These are phyloP conservation scores for Phytophthora agathidicida DNA, from an alignment of 352 stramenopile genomes.

Conservation along the genomic window DNA sequence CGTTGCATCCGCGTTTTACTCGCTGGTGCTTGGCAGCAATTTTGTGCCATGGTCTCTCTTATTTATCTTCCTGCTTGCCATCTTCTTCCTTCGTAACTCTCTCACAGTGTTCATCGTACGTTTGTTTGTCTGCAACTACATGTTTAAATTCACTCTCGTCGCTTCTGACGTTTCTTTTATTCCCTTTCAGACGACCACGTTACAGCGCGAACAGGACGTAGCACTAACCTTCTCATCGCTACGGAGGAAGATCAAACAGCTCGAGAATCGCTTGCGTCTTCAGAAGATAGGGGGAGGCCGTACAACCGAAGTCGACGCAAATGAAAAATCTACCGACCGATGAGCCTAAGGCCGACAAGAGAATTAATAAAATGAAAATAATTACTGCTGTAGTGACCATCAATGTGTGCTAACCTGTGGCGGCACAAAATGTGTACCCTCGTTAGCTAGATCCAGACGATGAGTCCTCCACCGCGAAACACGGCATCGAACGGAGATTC, in stretches of 20 bases:
- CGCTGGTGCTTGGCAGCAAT: slow-evolving; percentile 41
- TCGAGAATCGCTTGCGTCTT: slow-evolving; percentile 62
- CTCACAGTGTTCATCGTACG: slow-evolving; percentile 54
- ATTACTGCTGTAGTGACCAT: too few species aligned
- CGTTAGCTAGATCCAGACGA: slow-evolving; percentile 25
- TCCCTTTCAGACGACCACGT: slow-evolving; percentile 43
- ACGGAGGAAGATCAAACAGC: slow-evolving; percentile 66
- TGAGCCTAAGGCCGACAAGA: too few species aligned
- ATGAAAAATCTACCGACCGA: slow-evolving; percentile 5
- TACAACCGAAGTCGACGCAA: slow-evolving; percentile 3
- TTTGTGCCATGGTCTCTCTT: slow-evolving; percentile 49
- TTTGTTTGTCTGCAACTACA: neutral
- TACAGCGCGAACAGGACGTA: slow-evolving; percentile 55
- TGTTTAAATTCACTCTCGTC: too few species aligned
- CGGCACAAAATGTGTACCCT: slow-evolving; percentile 2
- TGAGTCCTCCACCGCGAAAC: slow-evolving; percentile 44
- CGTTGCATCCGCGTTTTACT: slow-evolving; percentile 41
- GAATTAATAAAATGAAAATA: neutral
- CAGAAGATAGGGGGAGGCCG: slow-evolving; percentile 41
- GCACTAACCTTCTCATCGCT: slow-evolving; percentile 56
- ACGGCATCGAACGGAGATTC: slow-evolving; percentile 50
- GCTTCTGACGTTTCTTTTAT: neutral
- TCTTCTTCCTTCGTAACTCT: slow-evolving; percentile 66
- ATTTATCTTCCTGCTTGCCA: slow-evolving; percentile 33
- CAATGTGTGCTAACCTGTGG: too few species aligned